Base-by-base conservation (phyloP, 2,329 filamentous ascomycete genomes). In the Talaromyces sp. region DNA sequence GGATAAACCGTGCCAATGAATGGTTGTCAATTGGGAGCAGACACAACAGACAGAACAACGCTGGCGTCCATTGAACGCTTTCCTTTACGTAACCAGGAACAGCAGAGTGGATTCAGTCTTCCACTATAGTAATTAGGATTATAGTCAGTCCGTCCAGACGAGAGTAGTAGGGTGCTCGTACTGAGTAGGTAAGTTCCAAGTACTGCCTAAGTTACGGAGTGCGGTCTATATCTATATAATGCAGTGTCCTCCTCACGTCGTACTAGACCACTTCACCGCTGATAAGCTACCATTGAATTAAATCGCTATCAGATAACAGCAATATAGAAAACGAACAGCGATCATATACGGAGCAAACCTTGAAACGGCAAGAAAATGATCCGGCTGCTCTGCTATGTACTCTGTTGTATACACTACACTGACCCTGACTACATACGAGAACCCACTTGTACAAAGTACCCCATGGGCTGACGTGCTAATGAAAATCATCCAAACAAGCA, bases 81-180 rank as follows among this genome's bases (percentile, higher is more conserved):
- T 76, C 58, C 74, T 77, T 79, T 79, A 79, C 77, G 77, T 79
- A 79, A 79, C 76, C 75, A 69, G 71, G 70, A 68, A 71, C 67
- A 68, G 67, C 27, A 49, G 52, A 62, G 56, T 59, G 56, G 56
- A 43, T 59, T 43, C 56, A 13, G 31, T 43, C 39, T 22, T 59
- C 39, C 56, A 27, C 22, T 31, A 43, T 41, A 27, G 9, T 31
- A 17, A 43, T 33, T 27, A 27, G 7, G 19, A 37, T 37, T 37
- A 37, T 37, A 37, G 35, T 37, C 35, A 31, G 27, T 31, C 27
- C 27, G 27, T 31, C 27, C 5, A 31, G 27, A 7, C 27, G 27
- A 31, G 27, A 31, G 27, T 31, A 6, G 27, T 31, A 31, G 27
- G 27, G 27, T 31, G 27, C 7, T 31, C 27, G 27, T 31, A 31